These are phyloP conservation scores for Diplotaxis tenuifolia DNA, from an alignment of 345 rosid species.

Conservation along the genomic window DNA sequence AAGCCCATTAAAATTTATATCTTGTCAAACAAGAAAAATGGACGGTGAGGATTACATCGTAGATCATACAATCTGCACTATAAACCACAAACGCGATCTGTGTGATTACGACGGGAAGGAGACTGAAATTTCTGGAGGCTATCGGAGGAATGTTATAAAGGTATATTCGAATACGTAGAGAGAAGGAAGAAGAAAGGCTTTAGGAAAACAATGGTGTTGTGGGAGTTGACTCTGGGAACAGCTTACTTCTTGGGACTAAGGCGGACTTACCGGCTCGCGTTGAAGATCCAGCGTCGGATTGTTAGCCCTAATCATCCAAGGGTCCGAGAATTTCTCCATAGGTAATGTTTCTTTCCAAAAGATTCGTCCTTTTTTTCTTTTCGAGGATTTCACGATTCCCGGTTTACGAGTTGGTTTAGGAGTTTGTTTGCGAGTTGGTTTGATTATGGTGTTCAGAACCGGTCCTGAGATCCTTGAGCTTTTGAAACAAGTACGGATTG, in stretches of 20 bases:
- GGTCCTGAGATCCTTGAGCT: not conserved
- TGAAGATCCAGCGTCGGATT: constrained; percentile 64
- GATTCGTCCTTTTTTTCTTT: not conserved
- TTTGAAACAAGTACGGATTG: too few relatives aligned
- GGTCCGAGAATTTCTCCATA: constrained; percentile 54
- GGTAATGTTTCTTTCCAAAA: constrained; percentile 41
- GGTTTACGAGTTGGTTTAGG: not conserved
- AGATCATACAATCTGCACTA: constrained; percentile 1
- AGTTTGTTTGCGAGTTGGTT: not conserved
- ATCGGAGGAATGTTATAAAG: not conserved
- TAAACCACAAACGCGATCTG: constrained; percentile 20
- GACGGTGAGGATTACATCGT: constrained; percentile 29
- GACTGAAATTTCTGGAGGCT: constrained; percentile 19
- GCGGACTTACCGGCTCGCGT: constrained; percentile 68
- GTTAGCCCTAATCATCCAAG: constrained; percentile 52
- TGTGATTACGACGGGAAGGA: constrained; percentile 18
- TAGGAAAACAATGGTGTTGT: constrained; percentile 60
- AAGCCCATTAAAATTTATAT: constrained; percentile 8
- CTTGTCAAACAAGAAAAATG: constrained; percentile 25
- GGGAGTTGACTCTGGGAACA: constrained; percentile 85
- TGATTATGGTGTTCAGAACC: not conserved
- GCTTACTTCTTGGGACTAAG: constrained; percentile 84
- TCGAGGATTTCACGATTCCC: not conserved
- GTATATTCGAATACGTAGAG: not conserved
- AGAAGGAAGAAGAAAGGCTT: not conserved